Percentiles rank a stretch among this genome's conserved stretches.
Conservation (phyloP, 768 basidiomycete species). For the Steccherinum ochraceum region DNA sequence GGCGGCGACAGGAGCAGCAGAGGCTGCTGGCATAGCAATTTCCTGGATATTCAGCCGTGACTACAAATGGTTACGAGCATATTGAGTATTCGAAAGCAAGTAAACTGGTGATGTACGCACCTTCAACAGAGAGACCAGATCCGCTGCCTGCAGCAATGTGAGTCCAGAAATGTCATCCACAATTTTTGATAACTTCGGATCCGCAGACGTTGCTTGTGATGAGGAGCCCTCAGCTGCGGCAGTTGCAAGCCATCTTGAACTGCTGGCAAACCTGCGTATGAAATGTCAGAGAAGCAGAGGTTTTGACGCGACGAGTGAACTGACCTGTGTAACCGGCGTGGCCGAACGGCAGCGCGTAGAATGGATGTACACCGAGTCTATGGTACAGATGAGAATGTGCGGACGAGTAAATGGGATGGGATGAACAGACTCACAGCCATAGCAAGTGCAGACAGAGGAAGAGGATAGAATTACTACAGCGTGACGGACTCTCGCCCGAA, state of each 20-base stretch:
- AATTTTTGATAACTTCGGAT: slow-evolving; percentile 71
- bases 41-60: slow-evolving; percentile 94
- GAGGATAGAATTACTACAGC: neutral
- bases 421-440: slow-evolving; percentile 20
- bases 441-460: slow-evolving; percentile 4
- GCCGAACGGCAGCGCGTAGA: slow-evolving; percentile 18
- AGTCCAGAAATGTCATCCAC: slow-evolving; percentile 90
- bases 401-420: neutral
- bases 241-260: slow-evolving; percentile 52
- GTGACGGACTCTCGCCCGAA: neutral
- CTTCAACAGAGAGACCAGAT: slow-evolving; percentile 89
- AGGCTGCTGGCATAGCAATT: slow-evolving; percentile 83
- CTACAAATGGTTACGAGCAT: slow-evolving; percentile 32
- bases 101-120: slow-evolving; percentile 39
- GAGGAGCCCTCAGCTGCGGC: slow-evolving; percentile 40
- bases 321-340: slow-evolving; percentile 19
- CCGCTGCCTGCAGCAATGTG: slow-evolving; percentile 90
- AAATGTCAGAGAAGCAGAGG: neutral
- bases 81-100: neutral
- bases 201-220: slow-evolving; percentile 33
- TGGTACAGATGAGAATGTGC: slow-evolving; percentile 1
- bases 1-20: slow-evolving; percentile 52
- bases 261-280: slow-evolving; percentile 5
- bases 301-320: slow-evolving; percentile 4
- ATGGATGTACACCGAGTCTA: slow-evolving; percentile 23